Base-by-base conservation (phyloP, 257 asterid species). In the Ballota nigra region DNA sequence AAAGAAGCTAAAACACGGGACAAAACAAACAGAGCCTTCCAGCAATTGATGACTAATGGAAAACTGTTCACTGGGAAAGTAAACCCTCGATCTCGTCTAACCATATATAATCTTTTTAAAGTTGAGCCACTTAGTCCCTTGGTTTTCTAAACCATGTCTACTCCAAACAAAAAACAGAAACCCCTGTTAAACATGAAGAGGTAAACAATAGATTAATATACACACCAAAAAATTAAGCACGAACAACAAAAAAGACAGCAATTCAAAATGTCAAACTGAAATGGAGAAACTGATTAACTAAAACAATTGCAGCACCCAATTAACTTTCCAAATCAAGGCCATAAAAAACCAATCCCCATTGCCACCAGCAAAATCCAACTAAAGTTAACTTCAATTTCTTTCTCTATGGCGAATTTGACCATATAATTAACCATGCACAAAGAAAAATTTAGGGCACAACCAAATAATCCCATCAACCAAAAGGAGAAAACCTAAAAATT, bases 351-450 rank as follows among this genome's bases (percentile, higher is more conserved):
- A 7, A 81, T 36, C 68, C 28, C 66, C 79, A 71, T 38, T 75
- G 33, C 70, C 75, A 78, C 64, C 72, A 66, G 22, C 63, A 8
- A 69, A 34, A 15, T 66, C 40, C 67, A 72, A 74, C 68, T 57
- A 68, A 73, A 26, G 7, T 75, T n/a, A 69, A 68, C 78, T 56
- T 26, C 58, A 58, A 29, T 67, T 5, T 34, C 12, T 11, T 71
- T 51, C 24, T 31, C 69, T 53, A 60, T 67, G 64, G 16, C 75
- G 68, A 52, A 8, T 65, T 63, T 7, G 68, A 59, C 59, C 72
- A 58, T 57, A 7, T 12, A 82, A 79, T 47, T 20, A 45, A 73
- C 75, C 86, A 87, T 75, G 84, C 83, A 84, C 63, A 71, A 72
- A 59, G 82, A 69, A 56, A 45, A 75, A 70, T 76, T 72, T 75